phyloP scores from a whole-genome alignment of 2,329 filamentous ascomycete genomes.

The Neonectria neomacrospora region DNA sequence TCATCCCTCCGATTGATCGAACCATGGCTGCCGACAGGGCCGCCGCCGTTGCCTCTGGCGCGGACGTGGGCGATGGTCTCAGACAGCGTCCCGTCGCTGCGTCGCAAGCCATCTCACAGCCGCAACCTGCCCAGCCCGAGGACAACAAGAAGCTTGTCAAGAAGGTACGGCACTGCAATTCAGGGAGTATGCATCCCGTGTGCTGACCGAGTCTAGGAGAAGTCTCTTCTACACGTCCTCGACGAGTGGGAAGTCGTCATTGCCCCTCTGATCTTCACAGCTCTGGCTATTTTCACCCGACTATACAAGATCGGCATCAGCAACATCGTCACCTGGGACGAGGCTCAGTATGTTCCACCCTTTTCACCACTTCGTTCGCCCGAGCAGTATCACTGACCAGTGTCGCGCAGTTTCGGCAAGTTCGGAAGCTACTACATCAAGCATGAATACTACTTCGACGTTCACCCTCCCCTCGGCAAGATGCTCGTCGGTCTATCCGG shows the following conservation, averaged over 20 bases:
- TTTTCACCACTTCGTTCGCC: conserved; percentile 16
- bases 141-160: conserved; percentile 69
- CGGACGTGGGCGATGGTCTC: conserved; percentile 66
- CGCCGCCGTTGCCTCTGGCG: conserved; percentile 68
- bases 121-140: conserved; percentile 58
- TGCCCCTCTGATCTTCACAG: conserved; percentile 69
- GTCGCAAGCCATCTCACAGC: conserved; percentile 50
- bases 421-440: conserved; percentile 99
- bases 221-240: conserved; percentile 71
- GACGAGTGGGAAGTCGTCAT: conserved; percentile 72
- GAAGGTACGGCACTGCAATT: conserved; percentile 58
- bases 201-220: conserved; percentile 53
- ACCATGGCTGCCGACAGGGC: conserved; percentile 66
- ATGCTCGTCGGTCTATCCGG: conserved; percentile 98
- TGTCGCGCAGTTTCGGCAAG: conserved; percentile 79
- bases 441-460: conserved; percentile 95
- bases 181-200: not conserved
- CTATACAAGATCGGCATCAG: conserved; percentile 77
- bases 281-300: conserved; percentile 72
- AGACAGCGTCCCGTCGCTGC: conserved; percentile 63
- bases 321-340: conserved; percentile 74
- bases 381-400: not conserved
- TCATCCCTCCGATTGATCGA: conserved; percentile 35
- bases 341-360: conserved; percentile 67
- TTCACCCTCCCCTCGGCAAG: conserved; percentile 95